A percentile compares a stretch with the other conserved stretches of the same genome.
Evolutionary conservation across 805 yeast genomes (phyloP).

Genomic region (Cyberlindnera veronae): DNA sequence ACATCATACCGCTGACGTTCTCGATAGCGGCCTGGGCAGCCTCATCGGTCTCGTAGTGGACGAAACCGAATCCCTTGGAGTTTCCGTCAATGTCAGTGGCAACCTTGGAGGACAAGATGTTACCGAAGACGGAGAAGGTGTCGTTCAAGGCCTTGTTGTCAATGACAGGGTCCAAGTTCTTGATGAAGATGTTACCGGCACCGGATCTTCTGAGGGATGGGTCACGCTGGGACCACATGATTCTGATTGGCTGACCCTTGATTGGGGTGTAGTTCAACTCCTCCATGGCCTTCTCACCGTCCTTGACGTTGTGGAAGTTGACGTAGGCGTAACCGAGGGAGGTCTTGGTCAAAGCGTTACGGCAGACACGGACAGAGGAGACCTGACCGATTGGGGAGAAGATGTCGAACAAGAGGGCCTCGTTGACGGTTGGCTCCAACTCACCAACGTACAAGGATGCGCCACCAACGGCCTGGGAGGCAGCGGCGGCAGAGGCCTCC

Average conservation of each 20-base stretch:
- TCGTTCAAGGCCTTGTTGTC: conserved; percentile 99
- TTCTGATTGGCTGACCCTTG: conserved; percentile 96
- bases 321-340: conserved; percentile 98
- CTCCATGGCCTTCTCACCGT: conserved; percentile 92
- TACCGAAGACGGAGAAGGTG: conserved; percentile 96
- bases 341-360: conserved; percentile 95
- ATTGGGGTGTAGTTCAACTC: conserved; percentile 91
- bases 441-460: conserved; percentile 98
- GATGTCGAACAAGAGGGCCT: conserved; percentile 90
- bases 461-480: conserved; percentile 29
- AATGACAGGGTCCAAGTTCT: conserved; percentile 96
- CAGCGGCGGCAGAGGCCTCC: conserved; percentile 26
- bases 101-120: conserved; percentile 93
- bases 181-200: conserved; percentile 94
- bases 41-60: conserved; percentile 90
- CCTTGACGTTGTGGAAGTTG: conserved; percentile 84
- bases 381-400: conserved; percentile 95
- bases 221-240: conserved; percentile 99
- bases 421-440: conserved; percentile 87
- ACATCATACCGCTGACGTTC: conserved; percentile 96
- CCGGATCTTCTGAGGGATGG: conserved; percentile 94
- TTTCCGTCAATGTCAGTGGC: conserved; percentile 90
- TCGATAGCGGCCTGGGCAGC: conserved; percentile 94
- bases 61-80: conserved; percentile 96
- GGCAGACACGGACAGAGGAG: conserved; percentile 95